Conservation (phyloP, 2,329 filamentous ascomycete species). For the Aspergillus novofumigatus region DNA sequence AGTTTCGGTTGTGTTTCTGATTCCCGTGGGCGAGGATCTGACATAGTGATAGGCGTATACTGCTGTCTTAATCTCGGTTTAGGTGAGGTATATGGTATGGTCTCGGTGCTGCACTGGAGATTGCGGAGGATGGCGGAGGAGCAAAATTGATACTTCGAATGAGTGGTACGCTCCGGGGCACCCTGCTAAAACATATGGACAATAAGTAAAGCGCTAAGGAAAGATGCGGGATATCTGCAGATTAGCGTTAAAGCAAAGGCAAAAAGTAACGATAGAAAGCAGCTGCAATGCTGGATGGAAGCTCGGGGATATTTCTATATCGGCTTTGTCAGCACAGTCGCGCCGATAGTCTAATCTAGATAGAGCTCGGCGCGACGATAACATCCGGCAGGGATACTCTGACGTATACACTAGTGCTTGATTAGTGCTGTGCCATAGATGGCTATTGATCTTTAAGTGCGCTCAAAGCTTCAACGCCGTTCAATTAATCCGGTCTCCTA, state of each 20-base stretch:
- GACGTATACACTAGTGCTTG: not conserved
- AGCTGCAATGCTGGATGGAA: not conserved
- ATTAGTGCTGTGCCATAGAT: not conserved
- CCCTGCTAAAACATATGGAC: not conserved
- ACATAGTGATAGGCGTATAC: conserved; percentile 4
- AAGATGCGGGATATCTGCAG: not conserved
- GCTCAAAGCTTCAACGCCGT: not conserved
- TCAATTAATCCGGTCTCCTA: not conserved
- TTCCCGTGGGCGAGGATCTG: conserved; percentile 18
- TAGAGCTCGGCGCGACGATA: not conserved
- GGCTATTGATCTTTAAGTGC: not conserved
- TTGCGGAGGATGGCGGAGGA: not conserved
- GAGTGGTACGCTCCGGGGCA: not conserved
- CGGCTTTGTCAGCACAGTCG: not conserved
- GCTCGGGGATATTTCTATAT: not conserved
- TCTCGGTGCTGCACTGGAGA: not conserved
- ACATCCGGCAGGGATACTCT: not conserved
- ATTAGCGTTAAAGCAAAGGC: not conserved
- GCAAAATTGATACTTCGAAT: not conserved
- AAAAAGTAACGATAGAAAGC: not conserved
- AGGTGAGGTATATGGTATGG: not conserved
- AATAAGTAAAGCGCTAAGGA: not conserved
- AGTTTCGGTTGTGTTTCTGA: conserved; percentile 12
- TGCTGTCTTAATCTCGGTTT: not conserved
- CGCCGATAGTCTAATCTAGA: not conserved